Conservation (phyloP, 1,139 yeast species). For the Groenewaldozyma auringiensis region DNA sequence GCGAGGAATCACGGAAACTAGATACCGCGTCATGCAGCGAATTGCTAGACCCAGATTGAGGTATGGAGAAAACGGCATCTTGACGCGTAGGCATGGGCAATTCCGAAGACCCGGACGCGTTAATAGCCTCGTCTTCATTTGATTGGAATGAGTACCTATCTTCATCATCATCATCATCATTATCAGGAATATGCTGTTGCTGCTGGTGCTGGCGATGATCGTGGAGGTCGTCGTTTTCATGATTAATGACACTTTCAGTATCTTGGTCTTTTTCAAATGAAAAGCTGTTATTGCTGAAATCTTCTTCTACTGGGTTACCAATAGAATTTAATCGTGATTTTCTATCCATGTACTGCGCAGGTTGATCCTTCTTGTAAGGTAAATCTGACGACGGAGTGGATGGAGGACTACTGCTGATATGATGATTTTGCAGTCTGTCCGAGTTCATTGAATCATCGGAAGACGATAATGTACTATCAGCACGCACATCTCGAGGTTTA, state of each 20-base stretch:
- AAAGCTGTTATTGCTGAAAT: conserved; percentile 5
- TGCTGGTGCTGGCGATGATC: too few species aligned
- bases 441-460: background rate
- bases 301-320: background rate
- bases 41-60: background rate
- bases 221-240: too few species aligned
- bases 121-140: background rate
- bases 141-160: conserved; percentile 1
- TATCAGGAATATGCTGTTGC: too few species aligned
- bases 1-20: background rate
- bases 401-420: conserved; percentile 5
- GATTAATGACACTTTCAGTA: background rate
- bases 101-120: too few species aligned
- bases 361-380: background rate
- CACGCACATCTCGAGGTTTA: background rate
- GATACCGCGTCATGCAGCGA: background rate
- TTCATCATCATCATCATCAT: background rate
- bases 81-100: background rate
- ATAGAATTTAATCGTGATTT: background rate
- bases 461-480: background rate
- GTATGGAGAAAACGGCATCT: background rate
- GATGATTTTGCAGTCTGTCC: background rate
- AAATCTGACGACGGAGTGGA: conserved; percentile 2
- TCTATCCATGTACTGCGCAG: background rate
- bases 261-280: conserved; percentile 9